Percentiles rank a stretch among this genome's conserved stretches.
phyloP scores from a whole-genome alignment of 2,329 filamentous ascomycete genomes.

The Metarhizium guizhouense region DNA sequence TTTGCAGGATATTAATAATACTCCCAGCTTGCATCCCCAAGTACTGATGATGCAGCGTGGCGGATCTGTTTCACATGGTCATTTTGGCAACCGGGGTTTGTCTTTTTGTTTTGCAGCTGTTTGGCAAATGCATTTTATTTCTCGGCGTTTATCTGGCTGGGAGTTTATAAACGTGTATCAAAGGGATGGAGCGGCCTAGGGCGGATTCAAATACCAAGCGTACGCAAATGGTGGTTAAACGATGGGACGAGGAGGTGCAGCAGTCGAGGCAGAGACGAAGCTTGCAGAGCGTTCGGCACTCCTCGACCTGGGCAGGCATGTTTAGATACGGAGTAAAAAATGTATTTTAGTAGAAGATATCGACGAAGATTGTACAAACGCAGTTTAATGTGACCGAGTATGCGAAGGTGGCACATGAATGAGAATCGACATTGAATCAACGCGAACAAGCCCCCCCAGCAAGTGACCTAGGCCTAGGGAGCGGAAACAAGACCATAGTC shows the following conservation, averaged over 20 bases:
- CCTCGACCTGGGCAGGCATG: slow-evolving; percentile 13
- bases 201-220: slow-evolving; percentile 18
- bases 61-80: background rate
- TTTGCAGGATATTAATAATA: background rate
- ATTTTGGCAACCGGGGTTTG: background rate
- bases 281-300: background rate
- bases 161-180: slow-evolving; percentile 12
- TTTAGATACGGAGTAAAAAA: slow-evolving; percentile 24
- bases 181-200: slow-evolving; percentile 10
- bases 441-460: too few relatives aligned
- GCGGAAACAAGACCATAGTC: too few relatives aligned
- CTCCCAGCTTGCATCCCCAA: background rate
- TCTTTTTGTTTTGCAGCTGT: slow-evolving; percentile 1
- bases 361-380: slow-evolving; percentile 3
- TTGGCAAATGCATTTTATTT: slow-evolving; percentile 13
- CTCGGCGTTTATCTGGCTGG: slow-evolving; percentile 15
- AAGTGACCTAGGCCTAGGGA: too few relatives aligned
- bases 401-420: background rate
- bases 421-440: too few relatives aligned
- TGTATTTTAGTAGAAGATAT: slow-evolving; percentile 35
- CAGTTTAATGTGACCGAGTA: background rate
- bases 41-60: background rate
- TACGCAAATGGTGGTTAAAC: slow-evolving; percentile 5
- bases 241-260: slow-evolving; percentile 3
- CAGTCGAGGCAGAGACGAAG: slow-evolving; percentile 1